Conservation (phyloP, 1,139 yeast genomes). For the Suhomyces terraborum region DNA sequence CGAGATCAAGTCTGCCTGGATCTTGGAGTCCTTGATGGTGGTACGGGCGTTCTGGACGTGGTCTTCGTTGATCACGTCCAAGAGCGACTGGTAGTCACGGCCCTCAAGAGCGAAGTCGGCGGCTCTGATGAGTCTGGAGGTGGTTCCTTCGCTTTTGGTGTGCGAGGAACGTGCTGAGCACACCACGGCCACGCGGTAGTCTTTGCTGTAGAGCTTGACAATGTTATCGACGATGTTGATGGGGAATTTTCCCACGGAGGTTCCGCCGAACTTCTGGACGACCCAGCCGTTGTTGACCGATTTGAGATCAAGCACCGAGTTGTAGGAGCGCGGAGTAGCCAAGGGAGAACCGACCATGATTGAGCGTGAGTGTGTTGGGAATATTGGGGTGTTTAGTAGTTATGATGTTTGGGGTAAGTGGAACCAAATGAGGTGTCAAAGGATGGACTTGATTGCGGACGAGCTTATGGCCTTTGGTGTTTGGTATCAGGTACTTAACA, state of each 20-base stretch:
- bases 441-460: too few species aligned
- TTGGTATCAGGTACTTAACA: too few species aligned
- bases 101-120: conserved; percentile 73
- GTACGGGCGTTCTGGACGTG: conserved; percentile 73
- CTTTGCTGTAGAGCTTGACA: conserved; percentile 61
- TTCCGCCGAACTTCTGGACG: conserved; percentile 95
- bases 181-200: conserved; percentile 85
- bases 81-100: conserved; percentile 52
- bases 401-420: too few species aligned
- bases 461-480: too few species aligned
- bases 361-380: too few species aligned
- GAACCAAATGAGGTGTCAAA: too few species aligned
- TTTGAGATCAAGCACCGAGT: conserved; percentile 45
- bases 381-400: too few species aligned
- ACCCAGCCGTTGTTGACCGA: conserved; percentile 59
- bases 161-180: conserved; percentile 93
- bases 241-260: conserved; percentile 96
- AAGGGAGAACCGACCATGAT: conserved; percentile 11
- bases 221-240: conserved; percentile 81
- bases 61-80: conserved; percentile 70
- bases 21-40: conserved; percentile 46
- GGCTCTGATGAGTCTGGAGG: conserved; percentile 76
- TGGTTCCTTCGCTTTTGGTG: conserved; percentile 93
- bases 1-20: conserved; percentile 51
- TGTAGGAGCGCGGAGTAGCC: conserved; percentile 30